Evolutionary conservation across 2,329 filamentous ascomycete genomes (phyloP).

Genomic region (Colletotrichum costaricense): DNA sequence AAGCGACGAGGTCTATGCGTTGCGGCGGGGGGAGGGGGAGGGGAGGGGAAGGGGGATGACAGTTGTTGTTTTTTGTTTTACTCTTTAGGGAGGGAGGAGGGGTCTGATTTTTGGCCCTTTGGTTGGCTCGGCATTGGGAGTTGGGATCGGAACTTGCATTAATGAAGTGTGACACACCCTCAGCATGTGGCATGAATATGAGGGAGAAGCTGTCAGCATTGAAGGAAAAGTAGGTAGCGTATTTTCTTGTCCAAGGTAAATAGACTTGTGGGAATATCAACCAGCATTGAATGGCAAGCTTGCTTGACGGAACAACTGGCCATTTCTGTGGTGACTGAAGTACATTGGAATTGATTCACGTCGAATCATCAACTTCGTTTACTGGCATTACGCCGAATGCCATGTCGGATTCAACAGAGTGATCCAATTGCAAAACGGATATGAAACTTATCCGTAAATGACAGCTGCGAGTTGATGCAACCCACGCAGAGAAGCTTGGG

Average conservation of each 20-base stretch:
- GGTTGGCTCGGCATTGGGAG: slow-evolving; percentile 11
- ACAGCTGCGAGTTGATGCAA: slow-evolving; percentile 5
- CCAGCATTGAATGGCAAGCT: background rate
- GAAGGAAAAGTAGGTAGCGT: background rate
- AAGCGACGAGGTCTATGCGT: slow-evolving; percentile 1
- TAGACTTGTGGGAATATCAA: background rate
- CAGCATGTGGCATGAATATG: slow-evolving; percentile 28
- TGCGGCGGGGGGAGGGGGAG: background rate
- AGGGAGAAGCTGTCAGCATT: slow-evolving; percentile 5
- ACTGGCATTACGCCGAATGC: slow-evolving; percentile 6
- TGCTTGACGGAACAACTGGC: too few species aligned
- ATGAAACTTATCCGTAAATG: slow-evolving; percentile 20
- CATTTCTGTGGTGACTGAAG: too few species aligned
- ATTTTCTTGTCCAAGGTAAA: background rate
- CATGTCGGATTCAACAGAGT: background rate
- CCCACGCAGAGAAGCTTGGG: slow-evolving; percentile 1
- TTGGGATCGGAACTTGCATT: slow-evolving; percentile 29
- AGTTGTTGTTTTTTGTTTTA: background rate
- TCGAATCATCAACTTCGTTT: background rate
- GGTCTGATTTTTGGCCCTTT: slow-evolving; percentile 1
- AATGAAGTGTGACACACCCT: slow-evolving; percentile 20
- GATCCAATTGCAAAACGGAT: slow-evolving; percentile 17
- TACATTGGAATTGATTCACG: too few species aligned
- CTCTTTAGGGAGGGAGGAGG: background rate
- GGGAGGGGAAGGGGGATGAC: background rate